Conservation (phyloP, 768 basidiomycete species). For the Serendipita sp. region DNA sequence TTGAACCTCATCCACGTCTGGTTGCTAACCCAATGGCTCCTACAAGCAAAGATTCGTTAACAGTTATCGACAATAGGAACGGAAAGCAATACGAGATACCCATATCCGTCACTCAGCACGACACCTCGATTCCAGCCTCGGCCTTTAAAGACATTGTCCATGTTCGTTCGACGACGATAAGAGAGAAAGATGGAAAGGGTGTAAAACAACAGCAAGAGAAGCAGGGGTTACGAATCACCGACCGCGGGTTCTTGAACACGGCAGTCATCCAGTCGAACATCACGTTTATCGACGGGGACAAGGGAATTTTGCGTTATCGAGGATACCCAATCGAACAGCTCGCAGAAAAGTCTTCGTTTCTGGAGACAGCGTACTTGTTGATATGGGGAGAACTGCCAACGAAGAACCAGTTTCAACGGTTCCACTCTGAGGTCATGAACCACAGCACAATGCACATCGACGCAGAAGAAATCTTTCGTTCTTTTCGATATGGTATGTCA, state of each 20-base stretch:
- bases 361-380: conserved; percentile 75
- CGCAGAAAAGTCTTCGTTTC: conserved; percentile 59
- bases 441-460: conserved; percentile 56
- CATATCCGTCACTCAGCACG: conserved; percentile 30
- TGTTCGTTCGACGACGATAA: conserved; percentile 16
- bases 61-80: conserved; percentile 71
- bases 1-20: not conserved
- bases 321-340: conserved; percentile 91
- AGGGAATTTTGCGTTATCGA: conserved; percentile 66
- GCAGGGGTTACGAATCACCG: conserved; percentile 53
- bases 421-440: conserved; percentile 61
- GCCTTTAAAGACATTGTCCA: conserved; percentile 67
- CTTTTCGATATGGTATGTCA: conserved; percentile 35
- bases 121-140: conserved; percentile 67
- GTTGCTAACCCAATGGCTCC: not conserved
- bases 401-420: conserved; percentile 39
- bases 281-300: conserved; percentile 84
- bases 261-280: conserved; percentile 29
- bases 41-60: conserved; percentile 21
- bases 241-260: conserved; percentile 33
- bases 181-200: conserved; percentile 33
- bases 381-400: conserved; percentile 75
- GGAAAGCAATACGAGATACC: conserved; percentile 60
- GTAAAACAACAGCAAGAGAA: conserved; percentile 65
- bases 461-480: conserved; percentile 49